phyloP scores from a whole-genome alignment of 352 stramenopile genomes.

The Pythium utonaiense region DNA sequence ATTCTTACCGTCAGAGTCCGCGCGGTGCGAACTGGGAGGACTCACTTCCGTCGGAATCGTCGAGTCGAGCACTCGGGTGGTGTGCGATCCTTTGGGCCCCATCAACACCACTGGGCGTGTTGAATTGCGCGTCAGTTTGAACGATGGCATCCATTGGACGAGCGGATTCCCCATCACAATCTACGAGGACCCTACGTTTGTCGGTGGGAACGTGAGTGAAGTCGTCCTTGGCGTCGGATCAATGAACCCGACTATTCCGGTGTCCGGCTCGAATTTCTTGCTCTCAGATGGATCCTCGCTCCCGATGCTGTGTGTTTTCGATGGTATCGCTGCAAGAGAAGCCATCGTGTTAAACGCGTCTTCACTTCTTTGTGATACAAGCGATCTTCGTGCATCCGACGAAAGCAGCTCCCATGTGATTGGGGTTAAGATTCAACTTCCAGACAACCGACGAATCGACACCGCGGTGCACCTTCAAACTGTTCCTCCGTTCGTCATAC shows the following conservation, averaged over 20 bases:
- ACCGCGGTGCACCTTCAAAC: too few relatives aligned
- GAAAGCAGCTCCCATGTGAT: too few relatives aligned
- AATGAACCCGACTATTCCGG: neutral
- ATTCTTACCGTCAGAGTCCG: slow-evolving; percentile 2
- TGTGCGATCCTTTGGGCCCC: neutral
- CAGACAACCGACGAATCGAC: too few relatives aligned
- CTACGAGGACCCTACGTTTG: slow-evolving; percentile 13
- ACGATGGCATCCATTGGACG: slow-evolving; percentile 15
- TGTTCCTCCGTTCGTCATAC: too few relatives aligned
- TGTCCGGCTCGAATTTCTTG: slow-evolving; percentile 3
- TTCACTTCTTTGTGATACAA: too few relatives aligned
- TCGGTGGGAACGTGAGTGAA: neutral
- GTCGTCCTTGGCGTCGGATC: neutral
- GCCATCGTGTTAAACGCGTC: too few relatives aligned
- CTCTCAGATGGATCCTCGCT: neutral
- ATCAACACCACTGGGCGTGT: neutral
- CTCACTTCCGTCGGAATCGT: neutral
- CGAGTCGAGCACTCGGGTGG: slow-evolving; percentile 1
- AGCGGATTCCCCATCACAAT: neutral
- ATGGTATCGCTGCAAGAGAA: neutral
- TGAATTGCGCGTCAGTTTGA: slow-evolving; percentile 13
- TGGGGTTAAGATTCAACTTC: too few relatives aligned
- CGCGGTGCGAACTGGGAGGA: slow-evolving; percentile 17
- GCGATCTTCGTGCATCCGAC: too few relatives aligned
- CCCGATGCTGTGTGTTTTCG: slow-evolving; percentile 16